Evolutionary conservation across 192 early-diverging fungal genomes (phyloP).

Genomic region (Glomus cerebriforme): DNA sequence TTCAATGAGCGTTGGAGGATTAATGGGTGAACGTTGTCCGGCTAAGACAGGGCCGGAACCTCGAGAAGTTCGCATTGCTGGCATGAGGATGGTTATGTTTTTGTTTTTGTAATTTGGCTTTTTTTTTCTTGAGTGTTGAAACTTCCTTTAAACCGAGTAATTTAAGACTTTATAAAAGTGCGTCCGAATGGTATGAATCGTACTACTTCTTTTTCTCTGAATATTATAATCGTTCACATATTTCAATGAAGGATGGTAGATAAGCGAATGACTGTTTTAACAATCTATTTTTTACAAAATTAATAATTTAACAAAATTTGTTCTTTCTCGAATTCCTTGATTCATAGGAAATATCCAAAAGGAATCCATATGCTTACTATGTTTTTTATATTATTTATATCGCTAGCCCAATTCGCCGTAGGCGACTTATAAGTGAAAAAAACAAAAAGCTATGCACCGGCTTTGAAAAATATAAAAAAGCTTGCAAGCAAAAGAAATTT

Average conservation of each 20-base stretch:
- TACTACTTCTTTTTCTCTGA: constrained; percentile 1
- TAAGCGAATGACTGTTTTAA: constrained; percentile 13
- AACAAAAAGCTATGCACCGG: neutral
- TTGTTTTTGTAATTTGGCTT: no score
- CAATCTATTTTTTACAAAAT: neutral
- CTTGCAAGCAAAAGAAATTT: neutral
- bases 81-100: neutral
- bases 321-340: neutral
- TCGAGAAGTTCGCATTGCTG: neutral
- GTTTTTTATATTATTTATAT: neutral
- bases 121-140: no score
- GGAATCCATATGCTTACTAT: neutral
- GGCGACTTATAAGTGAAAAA: neutral
- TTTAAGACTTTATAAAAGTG: neutral
- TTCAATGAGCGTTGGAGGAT: constrained; percentile 66
- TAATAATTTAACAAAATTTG: constrained; percentile 11
- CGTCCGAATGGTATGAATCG: neutral
- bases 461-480: neutral
- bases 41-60: neutral
- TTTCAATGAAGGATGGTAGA: constrained; percentile 9
- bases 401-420: neutral
- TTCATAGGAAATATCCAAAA: neutral
- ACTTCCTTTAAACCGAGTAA: neutral
- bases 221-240: constrained; percentile 6
- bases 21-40: constrained; percentile 38